Percentiles rank a stretch among this genome's conserved stretches.
Evolutionary conservation across 2,329 filamentous ascomycete genomes (phyloP).

Genomic region (Aphanoascus verrucosus): DNA sequence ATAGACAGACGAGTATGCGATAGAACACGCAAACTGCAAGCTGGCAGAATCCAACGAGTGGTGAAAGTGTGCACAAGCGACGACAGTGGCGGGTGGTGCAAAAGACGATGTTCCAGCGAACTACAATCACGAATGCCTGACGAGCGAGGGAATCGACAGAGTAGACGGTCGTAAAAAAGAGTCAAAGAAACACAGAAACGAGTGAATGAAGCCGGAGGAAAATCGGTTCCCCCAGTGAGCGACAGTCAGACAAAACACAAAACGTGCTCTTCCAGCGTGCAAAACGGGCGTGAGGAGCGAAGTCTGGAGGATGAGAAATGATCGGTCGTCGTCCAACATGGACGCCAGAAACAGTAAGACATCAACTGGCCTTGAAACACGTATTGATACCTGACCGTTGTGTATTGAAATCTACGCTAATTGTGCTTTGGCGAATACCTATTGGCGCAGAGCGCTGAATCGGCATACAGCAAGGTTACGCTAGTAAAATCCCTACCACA

Average conservation of each 20-base stretch:
- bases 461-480: not conserved
- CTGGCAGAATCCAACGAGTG: not conserved
- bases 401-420: not conserved
- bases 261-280: not conserved
- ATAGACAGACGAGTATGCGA: not conserved
- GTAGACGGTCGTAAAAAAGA: not conserved
- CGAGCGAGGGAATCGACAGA: not conserved
- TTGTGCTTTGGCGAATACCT: not conserved
- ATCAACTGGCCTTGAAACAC: conserved; percentile 4
- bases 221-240: not conserved
- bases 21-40: not conserved
- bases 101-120: not conserved
- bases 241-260: not conserved
- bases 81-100: not conserved
- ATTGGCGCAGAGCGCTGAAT: not conserved
- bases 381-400: conserved; percentile 2
- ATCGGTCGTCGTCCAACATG: not conserved
- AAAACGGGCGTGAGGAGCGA: not conserved
- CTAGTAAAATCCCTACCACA: not conserved
- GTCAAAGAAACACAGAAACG: not conserved
- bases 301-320: conserved; percentile 3
- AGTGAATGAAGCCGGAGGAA: conserved; percentile 2
- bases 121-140: not conserved
- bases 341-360: conserved; percentile 2
- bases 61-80: not conserved